Evolutionary conservation across 202 grass and related monocot species (phyloP).

Genomic region (Schoenoplectus tabernaemontani): DNA sequence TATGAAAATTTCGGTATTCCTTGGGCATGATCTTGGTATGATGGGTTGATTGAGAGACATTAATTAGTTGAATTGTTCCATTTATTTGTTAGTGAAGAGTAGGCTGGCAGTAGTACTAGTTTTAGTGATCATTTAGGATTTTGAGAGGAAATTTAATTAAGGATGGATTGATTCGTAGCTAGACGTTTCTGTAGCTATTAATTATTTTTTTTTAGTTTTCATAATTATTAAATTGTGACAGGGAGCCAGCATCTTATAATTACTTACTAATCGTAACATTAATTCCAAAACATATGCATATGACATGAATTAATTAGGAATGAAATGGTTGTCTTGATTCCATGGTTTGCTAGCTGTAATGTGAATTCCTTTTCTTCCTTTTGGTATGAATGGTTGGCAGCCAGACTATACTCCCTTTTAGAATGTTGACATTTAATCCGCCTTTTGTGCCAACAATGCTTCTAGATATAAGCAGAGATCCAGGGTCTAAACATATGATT

Average conservation of each 20-base stretch:
- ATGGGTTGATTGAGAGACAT: conserved; percentile 17
- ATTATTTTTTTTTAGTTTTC: background rate
- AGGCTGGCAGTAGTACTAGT: conserved; percentile 1
- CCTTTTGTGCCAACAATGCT: conserved; percentile 21
- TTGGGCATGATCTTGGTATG: conserved; percentile 22
- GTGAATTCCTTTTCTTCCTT: conserved; percentile 13
- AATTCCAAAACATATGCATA: background rate
- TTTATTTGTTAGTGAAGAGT: conserved; percentile 22
- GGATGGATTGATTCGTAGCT: background rate
- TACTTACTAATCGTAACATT: background rate
- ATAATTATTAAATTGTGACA: background rate
- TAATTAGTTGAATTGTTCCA: conserved; percentile 14
- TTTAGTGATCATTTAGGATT: conserved; percentile 16
- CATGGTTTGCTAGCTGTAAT: conserved; percentile 27
- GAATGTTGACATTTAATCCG: conserved; percentile 28
- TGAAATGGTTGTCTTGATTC: conserved; percentile 5
- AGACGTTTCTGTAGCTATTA: background rate
- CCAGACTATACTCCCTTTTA: conserved; percentile 18
- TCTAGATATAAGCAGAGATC: conserved; percentile 15
- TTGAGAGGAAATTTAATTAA: background rate
- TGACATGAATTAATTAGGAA: background rate
- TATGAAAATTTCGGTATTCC: conserved; percentile 9
- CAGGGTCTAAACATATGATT: background rate
- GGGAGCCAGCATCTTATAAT: no score
- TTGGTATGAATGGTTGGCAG: conserved; percentile 23